Percentiles rank a stretch among this genome's conserved stretches.
These are phyloP conservation scores for Trypanosoma cruzi DNA, from an alignment of 208 protist genomes.

Conservation along the genomic window DNA sequence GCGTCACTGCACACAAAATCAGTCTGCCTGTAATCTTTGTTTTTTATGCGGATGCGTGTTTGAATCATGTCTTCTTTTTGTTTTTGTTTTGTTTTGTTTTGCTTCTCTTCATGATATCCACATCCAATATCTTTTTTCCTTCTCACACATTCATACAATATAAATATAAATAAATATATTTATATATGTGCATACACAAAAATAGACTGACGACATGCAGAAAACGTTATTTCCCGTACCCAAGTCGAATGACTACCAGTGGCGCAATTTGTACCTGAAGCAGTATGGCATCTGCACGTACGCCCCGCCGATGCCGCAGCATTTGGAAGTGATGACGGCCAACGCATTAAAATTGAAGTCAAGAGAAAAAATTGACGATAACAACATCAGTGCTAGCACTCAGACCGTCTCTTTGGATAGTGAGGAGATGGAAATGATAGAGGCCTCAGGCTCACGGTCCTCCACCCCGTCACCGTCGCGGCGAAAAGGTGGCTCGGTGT, in stretches of 20 bases:
- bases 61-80: too few species aligned
- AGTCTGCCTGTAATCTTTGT: too few species aligned
- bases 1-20: too few species aligned
- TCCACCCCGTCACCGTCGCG: neutral
- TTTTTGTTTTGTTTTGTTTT: neutral
- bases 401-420: neutral
- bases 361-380: conserved; percentile 2
- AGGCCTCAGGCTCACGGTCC: neutral
- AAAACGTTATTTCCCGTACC: conserved; percentile 35
- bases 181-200: conserved; percentile 8
- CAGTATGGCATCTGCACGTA: conserved; percentile 77
- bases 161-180: too few species aligned
- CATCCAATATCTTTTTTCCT: neutral
- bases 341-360: neutral
- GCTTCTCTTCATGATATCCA: neutral
- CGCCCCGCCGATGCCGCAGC: conserved; percentile 65
- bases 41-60: too few species aligned
- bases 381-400: conserved; percentile 3
- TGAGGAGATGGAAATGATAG: conserved; percentile 8
- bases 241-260: conserved; percentile 81
- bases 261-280: conserved; percentile 80
- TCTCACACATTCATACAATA: neutral
- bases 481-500: too few species aligned
- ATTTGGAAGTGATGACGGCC: conserved; percentile 21
- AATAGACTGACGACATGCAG: conserved; percentile 8